Evolutionary conservation across 2,329 filamentous ascomycete genomes (phyloP), one percentile per base, ranked within the genome.

Genomic region (Hymenoscyphus scutula): DNA sequence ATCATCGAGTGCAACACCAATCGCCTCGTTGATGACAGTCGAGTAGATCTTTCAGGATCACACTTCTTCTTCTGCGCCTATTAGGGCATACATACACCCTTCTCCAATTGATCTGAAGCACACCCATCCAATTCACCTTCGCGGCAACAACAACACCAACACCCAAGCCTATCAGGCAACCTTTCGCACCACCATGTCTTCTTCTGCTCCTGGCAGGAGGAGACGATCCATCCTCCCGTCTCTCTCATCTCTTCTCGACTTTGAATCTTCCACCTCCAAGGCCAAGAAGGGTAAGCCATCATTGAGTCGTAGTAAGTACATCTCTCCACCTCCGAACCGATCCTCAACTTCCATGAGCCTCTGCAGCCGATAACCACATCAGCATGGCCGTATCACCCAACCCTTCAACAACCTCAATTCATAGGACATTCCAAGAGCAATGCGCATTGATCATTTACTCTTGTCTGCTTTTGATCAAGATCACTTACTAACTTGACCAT

Each of bases 221-320:
- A 70, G 69, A 54, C 61, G 62, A 10, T 64, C 62, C 5, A 56
- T 67, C 60, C 55, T 71, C n/a, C 63, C 68, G 38, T 63, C 68
- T 7, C 68, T 71, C 51, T 59, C 65, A 45, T 37, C 62, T 2
- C 53, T 68, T 10, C 62, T 62, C 38, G 65, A 66, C 53, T 64
- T 53, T 6, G 59, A 64, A 32, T 38, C 51, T 27, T 27, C 29
- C 17, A 32, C 37, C 15, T n/a, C 60, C n/a, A 64, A 62, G 38
- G 13, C 63, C 4, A 63, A 60, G 25, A 55, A 60, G 25, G 58
- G 60, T 29, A 62, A 61, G 29, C 29, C 61, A 10, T 23, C 38
- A 45, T 59, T 60, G 30, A 58, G 48, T 53, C 45, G 62, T 62
- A 60, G 65, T 67, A 29, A 57, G 59, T 57, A 27, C 30, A 17